Conservation (phyloP, 2,329 filamentous ascomycete genomes). For the Neonectria magnoliae region DNA sequence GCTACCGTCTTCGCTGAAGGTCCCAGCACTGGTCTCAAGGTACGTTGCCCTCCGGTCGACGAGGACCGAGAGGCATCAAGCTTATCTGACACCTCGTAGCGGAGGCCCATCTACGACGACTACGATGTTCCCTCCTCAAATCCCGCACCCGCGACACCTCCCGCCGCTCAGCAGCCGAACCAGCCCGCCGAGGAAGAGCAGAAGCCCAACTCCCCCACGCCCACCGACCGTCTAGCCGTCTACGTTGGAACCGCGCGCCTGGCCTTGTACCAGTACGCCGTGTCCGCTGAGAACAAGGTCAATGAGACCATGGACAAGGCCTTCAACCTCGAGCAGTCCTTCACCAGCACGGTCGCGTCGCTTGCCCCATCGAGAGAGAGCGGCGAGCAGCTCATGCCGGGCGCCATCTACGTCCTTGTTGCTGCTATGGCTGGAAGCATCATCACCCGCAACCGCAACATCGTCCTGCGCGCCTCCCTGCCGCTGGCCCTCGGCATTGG, state of each 20-base stretch:
- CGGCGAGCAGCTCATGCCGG: conserved; percentile 89
- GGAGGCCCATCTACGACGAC: conserved; percentile 86
- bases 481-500: conserved; percentile 84
- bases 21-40: conserved; percentile 48
- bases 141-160: conserved; percentile 43
- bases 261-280: conserved; percentile 80
- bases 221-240: conserved; percentile 87
- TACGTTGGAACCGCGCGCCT: conserved; percentile 85
- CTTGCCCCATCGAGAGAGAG: conserved; percentile 87
- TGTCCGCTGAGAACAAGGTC: conserved; percentile 80
- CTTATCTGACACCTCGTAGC: conserved; percentile 38
- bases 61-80: not conserved
- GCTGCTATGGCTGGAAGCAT: conserved; percentile 96
- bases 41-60: conserved; percentile 27
- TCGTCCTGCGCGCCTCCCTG: conserved; percentile 79
- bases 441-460: conserved; percentile 85
- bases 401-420: conserved; percentile 90
- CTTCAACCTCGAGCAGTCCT: conserved; percentile 86
- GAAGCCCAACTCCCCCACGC: conserved; percentile 69
- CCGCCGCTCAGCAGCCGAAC: conserved; percentile 43
- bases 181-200: conserved; percentile 48
- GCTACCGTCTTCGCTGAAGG: conserved; percentile 63
- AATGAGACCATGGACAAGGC: conserved; percentile 84
- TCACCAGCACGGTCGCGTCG: conserved; percentile 88
- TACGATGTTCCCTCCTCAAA: conserved; percentile 58